Base-by-base conservation (phyloP, 1,139 yeast species). In the Meyerozyma sp. region DNA sequence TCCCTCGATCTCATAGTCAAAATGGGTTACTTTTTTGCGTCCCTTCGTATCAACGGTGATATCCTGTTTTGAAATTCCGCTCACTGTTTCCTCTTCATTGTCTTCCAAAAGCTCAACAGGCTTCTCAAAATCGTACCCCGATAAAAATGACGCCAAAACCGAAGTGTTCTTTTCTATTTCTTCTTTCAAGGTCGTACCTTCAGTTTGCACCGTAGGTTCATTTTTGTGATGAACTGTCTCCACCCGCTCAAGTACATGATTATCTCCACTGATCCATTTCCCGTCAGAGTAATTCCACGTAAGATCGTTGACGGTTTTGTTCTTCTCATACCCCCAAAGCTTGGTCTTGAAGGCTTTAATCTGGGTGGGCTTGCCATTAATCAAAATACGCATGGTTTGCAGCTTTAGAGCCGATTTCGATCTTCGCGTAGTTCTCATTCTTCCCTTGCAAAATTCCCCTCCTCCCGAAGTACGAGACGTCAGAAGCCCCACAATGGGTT, bases 251-350 rank as follows among this genome's bases (percentile, higher is more conserved):
- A 89, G 74, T 8, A 86, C 74, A 59, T 88, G 95, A 44, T 85
- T 88, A 51, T 80, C 81, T 8, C 94, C 94, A 62, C 89, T 89
- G 52, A 73, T 75, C 98, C 98, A 93, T 38, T 73, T 75, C 0
- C 88, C 88, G 47, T 82, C 75, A 13, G 62, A 66, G 58, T 77
- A 91, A 44, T 67, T 66, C 62, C 73, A 78, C 0, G 85, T 84
- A 53, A 90, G 69, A 52, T 84, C 93, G 38, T 77, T 73, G 1
- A 73, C 59, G 3, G 76, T 69, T 52, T 77, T 81, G 51, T 78
- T 75, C 64, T 86, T 84, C 52, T 85, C 91, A 47, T 81, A 72
- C 8, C 98, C 98, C 98, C 98, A 93, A 38, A 93, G 71, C 56
- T 89, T 89, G 23, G 83, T 81, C 64, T 87, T 87, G 54, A 73